Base-by-base conservation (phyloP, 2,329 filamentous ascomycete genomes). In the Paecilomyces variotii region DNA sequence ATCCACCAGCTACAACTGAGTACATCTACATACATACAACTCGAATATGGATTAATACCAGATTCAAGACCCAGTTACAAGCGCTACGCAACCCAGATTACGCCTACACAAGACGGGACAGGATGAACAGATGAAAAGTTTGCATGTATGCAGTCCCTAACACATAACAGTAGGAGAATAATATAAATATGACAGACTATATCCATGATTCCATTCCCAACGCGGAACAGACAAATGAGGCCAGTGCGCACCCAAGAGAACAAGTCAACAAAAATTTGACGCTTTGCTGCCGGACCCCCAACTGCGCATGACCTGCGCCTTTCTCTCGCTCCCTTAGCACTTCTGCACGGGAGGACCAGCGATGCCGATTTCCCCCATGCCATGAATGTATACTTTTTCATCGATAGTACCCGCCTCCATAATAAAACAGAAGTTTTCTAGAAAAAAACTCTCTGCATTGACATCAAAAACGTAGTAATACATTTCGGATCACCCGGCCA, bases 181-280 rank as follows among this genome's bases (percentile, higher is more conserved):
- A 62, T 62, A 62, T 56, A 66, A 70, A 69, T 67, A 68, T 62
- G 65, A 67, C 69, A 65, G 66, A 66, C 67, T 73, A 74, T 74
- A 73, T 74, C 69, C 72, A 73, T 73, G 68, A 71, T 62, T 70
- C 71, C 65, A 71, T 67, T 32, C 70, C 66, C 68, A 68, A 66
- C 57, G 62, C 62, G 56, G 64, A 60, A 59, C 61, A 60, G 55
- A 62, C 57, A 61, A 61, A 59, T 64, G 58, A 62, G 61, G 63
- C 60, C 58, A 63, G 64, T 62, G 64, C 66, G n/a, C 39, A 63
- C 68, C 64, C 68, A 68, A 64, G 67, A 57, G 51, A 56, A 53
- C 27, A 14, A 28, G 39, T 51, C 50, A 30, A 30, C 24, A 51
- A 45, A 39, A 35, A 35, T 52, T 45, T 56, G 39, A 49, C 54